Evolutionary conservation across 2,329 filamentous ascomycete species (phyloP).

Genomic region (Chaetomiaceae sp.): DNA sequence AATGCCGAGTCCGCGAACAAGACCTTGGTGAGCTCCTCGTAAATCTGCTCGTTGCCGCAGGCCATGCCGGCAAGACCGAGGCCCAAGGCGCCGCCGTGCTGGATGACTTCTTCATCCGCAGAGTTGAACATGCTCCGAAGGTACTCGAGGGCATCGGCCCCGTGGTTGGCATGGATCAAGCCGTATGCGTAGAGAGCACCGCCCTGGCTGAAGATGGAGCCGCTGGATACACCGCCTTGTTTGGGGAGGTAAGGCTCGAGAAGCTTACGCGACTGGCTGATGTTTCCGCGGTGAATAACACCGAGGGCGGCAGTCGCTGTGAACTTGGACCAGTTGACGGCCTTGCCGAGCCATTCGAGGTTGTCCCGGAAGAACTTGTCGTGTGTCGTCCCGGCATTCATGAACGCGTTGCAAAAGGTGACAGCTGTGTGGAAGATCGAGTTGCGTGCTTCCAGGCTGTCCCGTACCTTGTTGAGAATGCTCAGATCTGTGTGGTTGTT

Average conservation of each 20-base stretch:
- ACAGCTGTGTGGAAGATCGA: slow-evolving; percentile 98
- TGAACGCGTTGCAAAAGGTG: slow-evolving; percentile 96
- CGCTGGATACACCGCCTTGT: slow-evolving; percentile 65
- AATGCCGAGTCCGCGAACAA: slow-evolving; percentile 92
- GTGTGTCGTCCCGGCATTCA: slow-evolving; percentile 97
- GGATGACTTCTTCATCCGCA: slow-evolving; percentile 85
- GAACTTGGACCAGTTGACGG: slow-evolving; percentile 99
- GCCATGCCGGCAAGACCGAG: slow-evolving; percentile 97
- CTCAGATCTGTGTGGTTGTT: slow-evolving; percentile 90
- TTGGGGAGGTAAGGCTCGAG: slow-evolving; percentile 91
- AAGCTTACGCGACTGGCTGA: slow-evolving; percentile 87
- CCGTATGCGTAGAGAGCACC: slow-evolving; percentile 94
- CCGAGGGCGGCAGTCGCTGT: slow-evolving; percentile 93
- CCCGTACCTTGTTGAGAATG: slow-evolving; percentile 92
- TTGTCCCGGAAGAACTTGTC: slow-evolving; percentile 99
- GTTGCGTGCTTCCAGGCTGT: slow-evolving; percentile 91
- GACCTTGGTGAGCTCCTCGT: slow-evolving; percentile 83
- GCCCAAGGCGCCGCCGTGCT: slow-evolving; percentile 92
- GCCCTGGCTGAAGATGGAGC: slow-evolving; percentile 92
- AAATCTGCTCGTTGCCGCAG: slow-evolving; percentile 83
- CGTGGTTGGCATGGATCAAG: slow-evolving; percentile 95
- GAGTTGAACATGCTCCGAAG: slow-evolving; percentile 69
- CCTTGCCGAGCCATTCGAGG: slow-evolving; percentile 95
- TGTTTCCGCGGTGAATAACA: slow-evolving; percentile 93
- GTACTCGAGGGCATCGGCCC: slow-evolving; percentile 80